phyloP scores from a whole-genome alignment of 106 monocot species.

The Cymbidium sinense region DNA sequence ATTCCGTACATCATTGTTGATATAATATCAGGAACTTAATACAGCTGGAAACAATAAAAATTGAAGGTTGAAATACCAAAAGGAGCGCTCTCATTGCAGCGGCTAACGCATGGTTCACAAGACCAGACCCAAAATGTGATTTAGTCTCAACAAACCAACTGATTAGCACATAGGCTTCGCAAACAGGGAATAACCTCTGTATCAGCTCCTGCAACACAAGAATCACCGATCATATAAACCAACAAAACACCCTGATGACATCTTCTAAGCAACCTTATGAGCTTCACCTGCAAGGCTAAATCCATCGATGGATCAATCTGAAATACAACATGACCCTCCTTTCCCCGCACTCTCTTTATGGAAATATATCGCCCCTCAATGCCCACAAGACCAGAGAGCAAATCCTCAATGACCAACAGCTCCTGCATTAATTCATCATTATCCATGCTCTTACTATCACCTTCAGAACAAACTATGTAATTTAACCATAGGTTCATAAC shows the following conservation, averaged over 20 bases:
- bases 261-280: background rate
- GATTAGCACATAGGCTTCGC: conserved; percentile 64
- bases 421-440: conserved; percentile 39
- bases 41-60: background rate
- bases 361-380: conserved; percentile 92
- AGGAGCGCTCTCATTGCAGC: conserved; percentile 83
- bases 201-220: conserved; percentile 63
- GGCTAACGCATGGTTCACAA: conserved; percentile 94
- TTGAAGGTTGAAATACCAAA: conserved; percentile 35
- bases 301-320: conserved; percentile 84
- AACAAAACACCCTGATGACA: background rate
- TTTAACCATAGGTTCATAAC: background rate
- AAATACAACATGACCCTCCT: conserved; percentile 56
- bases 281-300: conserved; percentile 72
- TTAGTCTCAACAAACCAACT: conserved; percentile 86
- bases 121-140: conserved; percentile 78
- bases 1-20: background rate
- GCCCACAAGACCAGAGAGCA: conserved; percentile 77
- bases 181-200: conserved; percentile 76
- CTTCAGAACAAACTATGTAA: background rate
- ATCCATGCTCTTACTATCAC: background rate
- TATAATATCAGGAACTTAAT: background rate
- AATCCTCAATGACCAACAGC: conserved; percentile 85
- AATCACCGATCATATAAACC: background rate
- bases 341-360: conserved; percentile 63